Evolutionary conservation across 768 basidiomycete species (phyloP).

Genomic region (Amanita exitialis): DNA sequence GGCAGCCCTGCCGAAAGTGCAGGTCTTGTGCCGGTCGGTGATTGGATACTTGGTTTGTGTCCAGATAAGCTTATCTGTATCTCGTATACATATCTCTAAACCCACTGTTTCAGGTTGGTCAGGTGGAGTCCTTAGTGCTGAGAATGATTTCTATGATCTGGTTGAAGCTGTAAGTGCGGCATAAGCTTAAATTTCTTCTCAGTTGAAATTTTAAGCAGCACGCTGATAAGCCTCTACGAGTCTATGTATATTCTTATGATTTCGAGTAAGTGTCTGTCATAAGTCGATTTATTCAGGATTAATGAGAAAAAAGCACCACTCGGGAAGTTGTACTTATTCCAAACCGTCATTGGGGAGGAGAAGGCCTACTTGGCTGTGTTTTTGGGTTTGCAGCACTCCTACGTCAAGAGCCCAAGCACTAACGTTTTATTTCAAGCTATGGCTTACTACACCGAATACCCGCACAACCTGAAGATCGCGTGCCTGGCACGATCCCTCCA

Average conservation of each 20-base stretch:
- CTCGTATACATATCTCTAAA: slow-evolving; percentile 14
- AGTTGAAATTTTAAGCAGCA: slow-evolving; percentile 41
- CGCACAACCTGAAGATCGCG: slow-evolving; percentile 50
- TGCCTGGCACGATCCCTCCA: slow-evolving; percentile 45
- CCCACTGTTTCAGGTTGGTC: slow-evolving; percentile 86
- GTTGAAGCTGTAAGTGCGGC: slow-evolving; percentile 69
- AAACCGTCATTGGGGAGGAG: slow-evolving; percentile 96
- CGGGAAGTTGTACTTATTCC: slow-evolving; percentile 92
- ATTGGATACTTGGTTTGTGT: slow-evolving; percentile 33
- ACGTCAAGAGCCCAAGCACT: neutral
- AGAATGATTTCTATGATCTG: slow-evolving; percentile 94
- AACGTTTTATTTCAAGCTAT: slow-evolving; percentile 39
- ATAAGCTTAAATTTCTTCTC: neutral
- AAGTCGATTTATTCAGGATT: slow-evolving; percentile 4
- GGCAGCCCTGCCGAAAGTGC: slow-evolving; percentile 95
- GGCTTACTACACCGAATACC: slow-evolving; percentile 93
- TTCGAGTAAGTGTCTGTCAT: slow-evolving; percentile 62
- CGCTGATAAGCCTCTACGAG: slow-evolving; percentile 84
- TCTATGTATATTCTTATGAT: slow-evolving; percentile 96
- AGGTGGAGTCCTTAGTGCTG: slow-evolving; percentile 82
- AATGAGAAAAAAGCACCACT: slow-evolving; percentile 49
- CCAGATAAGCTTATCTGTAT: neutral
- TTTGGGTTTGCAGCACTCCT: slow-evolving; percentile 61
- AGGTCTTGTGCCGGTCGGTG: slow-evolving; percentile 86
- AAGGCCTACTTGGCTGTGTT: slow-evolving; percentile 89